Percentiles rank a stretch among this genome's conserved stretches.
Evolutionary conservation across 306 rosid genomes (phyloP).

Genomic region (Macrotyloma uniflorum): DNA sequence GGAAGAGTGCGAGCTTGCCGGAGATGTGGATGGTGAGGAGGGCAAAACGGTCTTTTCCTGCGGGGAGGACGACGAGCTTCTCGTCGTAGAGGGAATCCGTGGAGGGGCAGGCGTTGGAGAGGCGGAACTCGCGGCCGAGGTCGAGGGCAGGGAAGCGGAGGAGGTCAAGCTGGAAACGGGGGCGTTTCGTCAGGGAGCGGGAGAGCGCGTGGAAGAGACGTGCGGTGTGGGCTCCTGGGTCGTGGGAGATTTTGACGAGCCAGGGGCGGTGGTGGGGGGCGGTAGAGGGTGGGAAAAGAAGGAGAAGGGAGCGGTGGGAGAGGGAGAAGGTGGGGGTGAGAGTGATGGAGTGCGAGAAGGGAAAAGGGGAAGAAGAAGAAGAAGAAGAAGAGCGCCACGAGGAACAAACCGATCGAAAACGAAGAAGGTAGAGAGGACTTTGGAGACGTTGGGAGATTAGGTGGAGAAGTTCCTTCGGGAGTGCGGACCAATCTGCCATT

Average conservation of each 20-base stretch:
- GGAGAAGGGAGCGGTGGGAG: slow-evolving; percentile 33
- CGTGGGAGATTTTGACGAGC: slow-evolving; percentile 32
- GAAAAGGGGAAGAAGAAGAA: not conserved
- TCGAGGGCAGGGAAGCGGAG: slow-evolving; percentile 41
- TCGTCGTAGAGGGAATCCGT: slow-evolving; percentile 56
- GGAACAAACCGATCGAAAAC: slow-evolving; percentile 45
- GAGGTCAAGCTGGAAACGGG: slow-evolving; percentile 43
- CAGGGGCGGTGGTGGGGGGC: not conserved
- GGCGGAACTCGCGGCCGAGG: slow-evolving; percentile 60
- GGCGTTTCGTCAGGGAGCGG: slow-evolving; percentile 25
- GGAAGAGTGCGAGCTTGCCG: slow-evolving; percentile 68
- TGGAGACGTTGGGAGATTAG: slow-evolving; percentile 7
- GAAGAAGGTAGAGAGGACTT: slow-evolving; percentile 29
- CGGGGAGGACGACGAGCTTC: slow-evolving; percentile 63
- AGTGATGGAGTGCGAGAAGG: not conserved
- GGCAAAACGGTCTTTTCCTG: slow-evolving; percentile 34
- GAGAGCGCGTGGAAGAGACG: slow-evolving; percentile 32
- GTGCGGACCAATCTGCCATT: slow-evolving; percentile 43
- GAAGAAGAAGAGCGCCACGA: slow-evolving; percentile 40
- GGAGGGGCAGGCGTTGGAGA: slow-evolving; percentile 20
- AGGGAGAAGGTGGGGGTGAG: slow-evolving; percentile 27
- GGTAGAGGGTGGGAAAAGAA: slow-evolving; percentile 20
- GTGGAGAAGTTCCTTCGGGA: slow-evolving; percentile 31
- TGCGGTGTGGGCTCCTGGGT: not conserved
- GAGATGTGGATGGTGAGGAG: slow-evolving; percentile 82